These are phyloP conservation scores for Capsicum rhomboideum DNA, from an alignment of 257 asterid genomes.

Conservation along the genomic window DNA sequence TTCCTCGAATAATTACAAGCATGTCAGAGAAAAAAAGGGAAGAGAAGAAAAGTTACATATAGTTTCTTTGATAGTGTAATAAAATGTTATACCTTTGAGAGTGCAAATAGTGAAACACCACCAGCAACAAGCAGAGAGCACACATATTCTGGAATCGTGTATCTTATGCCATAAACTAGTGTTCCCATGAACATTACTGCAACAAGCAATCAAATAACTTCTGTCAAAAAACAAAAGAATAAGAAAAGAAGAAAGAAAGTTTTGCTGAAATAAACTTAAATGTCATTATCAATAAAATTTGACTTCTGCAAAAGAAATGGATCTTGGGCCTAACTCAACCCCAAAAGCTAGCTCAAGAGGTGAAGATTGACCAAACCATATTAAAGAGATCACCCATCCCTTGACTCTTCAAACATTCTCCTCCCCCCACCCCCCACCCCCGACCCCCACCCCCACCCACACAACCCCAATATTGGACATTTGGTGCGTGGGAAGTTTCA, in stretches of 20 bases:
- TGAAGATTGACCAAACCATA: too few relatives aligned
- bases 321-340: too few relatives aligned
- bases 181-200: constrained; percentile 99
- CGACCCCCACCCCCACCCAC: too few relatives aligned
- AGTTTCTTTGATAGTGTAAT: background rate
- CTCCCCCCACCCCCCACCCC: too few relatives aligned
- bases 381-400: too few relatives aligned
- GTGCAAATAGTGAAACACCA: constrained; percentile 92
- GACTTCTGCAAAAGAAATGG: too few relatives aligned
- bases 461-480: too few relatives aligned
- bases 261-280: background rate
- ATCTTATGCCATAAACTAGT: constrained; percentile 82
- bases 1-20: background rate
- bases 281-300: background rate
- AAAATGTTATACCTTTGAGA: constrained; percentile 50
- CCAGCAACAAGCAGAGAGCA: constrained; percentile 97
- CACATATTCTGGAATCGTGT: constrained; percentile 78
- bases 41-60: background rate
- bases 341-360: too few relatives aligned
- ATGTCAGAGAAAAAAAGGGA: background rate
- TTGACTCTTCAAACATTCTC: too few relatives aligned
- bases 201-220: constrained; percentile 3
- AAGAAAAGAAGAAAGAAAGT: background rate
- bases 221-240: background rate
- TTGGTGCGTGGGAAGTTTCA: too few relatives aligned